A percentile compares a stretch with the other conserved stretches of the same genome.
Conservation (phyloP, 2,329 filamentous ascomycete species). For the Scytalidium lignicola region DNA sequence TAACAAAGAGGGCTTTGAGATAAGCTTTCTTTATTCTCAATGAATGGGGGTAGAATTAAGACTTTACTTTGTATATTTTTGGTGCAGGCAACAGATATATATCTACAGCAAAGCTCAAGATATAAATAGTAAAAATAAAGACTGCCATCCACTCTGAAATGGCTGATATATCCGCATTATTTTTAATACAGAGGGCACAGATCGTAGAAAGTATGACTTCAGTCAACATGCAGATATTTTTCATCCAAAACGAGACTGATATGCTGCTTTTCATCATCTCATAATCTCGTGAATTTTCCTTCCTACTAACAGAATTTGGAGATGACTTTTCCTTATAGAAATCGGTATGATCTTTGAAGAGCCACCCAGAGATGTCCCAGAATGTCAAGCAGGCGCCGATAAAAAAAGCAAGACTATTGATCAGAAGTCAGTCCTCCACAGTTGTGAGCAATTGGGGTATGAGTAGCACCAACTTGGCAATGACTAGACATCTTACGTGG, state of each 20-base stretch:
- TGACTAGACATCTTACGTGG: background rate
- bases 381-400: background rate
- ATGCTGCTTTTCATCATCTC: background rate
- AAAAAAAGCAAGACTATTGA: background rate
- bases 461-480: background rate
- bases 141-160: background rate
- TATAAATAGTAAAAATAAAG: background rate
- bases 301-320: background rate
- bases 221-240: background rate
- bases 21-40: no score
- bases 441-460: background rate
- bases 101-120: background rate
- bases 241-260: background rate
- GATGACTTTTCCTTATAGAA: background rate
- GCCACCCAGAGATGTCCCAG: background rate
- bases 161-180: background rate
- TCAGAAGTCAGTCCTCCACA: background rate
- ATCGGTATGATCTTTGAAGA: background rate
- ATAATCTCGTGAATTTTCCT: no score
- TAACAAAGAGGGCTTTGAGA: no score
- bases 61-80: conserved; percentile 1
- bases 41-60: no score
- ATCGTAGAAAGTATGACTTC: background rate
- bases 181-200: background rate
- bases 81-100: background rate